Conservation (phyloP, 2,329 filamentous ascomycete genomes). For the Tolypocladium tropicale region DNA sequence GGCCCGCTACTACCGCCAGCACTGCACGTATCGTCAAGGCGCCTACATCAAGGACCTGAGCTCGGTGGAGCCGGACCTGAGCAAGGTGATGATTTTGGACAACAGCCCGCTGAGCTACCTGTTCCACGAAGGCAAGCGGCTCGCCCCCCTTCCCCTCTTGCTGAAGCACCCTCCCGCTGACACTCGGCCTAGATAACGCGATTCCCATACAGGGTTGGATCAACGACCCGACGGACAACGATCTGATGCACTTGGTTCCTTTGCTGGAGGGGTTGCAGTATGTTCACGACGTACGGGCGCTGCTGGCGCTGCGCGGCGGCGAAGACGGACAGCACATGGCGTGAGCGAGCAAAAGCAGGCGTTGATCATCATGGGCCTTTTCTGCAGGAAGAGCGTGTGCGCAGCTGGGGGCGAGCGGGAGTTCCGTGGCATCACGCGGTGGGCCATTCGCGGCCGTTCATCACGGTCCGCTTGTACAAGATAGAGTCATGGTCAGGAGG, state of each 20-base stretch:
- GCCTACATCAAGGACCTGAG: slow-evolving; percentile 98
- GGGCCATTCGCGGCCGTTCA: not conserved
- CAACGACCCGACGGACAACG: slow-evolving; percentile 93
- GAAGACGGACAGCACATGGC: slow-evolving; percentile 58
- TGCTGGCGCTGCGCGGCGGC: slow-evolving; percentile 80
- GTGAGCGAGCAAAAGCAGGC: slow-evolving; percentile 7
- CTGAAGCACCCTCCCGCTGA: slow-evolving; percentile 2
- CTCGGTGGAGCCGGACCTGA: slow-evolving; percentile 90
- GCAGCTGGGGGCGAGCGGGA: not conserved
- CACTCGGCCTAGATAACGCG: slow-evolving; percentile 65
- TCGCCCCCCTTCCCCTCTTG: too few relatives aligned
- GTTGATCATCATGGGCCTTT: not conserved
- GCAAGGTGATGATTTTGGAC: slow-evolving; percentile 97
- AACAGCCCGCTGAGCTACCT: slow-evolving; percentile 98
- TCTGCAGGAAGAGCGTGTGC: not conserved
- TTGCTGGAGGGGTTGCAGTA: slow-evolving; percentile 92
- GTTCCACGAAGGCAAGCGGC: slow-evolving; percentile 90
- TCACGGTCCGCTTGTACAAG: not conserved
- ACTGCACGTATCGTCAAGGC: slow-evolving; percentile 90
- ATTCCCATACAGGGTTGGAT: slow-evolving; percentile 99
- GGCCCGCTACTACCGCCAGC: slow-evolving; percentile 87
- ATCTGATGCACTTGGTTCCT: slow-evolving; percentile 84
- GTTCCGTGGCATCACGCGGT: not conserved
- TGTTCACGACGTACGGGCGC: slow-evolving; percentile 85
- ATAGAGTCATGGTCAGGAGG: not conserved